These are phyloP conservation scores for Debaryomyces coudertii DNA, from an alignment of 1,139 yeast species.

Conservation along the genomic window DNA sequence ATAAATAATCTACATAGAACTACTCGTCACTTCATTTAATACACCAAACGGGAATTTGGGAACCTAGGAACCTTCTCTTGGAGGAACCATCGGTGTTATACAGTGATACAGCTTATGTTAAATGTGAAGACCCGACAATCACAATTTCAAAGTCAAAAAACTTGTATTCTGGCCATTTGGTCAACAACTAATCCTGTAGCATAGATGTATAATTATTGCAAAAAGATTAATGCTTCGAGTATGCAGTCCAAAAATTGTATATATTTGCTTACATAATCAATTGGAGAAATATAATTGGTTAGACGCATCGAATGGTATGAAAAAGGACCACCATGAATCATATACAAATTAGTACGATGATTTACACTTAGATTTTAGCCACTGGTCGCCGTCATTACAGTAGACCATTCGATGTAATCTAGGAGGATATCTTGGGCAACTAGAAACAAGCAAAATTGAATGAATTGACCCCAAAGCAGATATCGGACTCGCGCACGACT, in stretches of 20 bases:
- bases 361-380: neutral
- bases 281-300: conserved; percentile 14
- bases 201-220: neutral
- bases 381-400: neutral
- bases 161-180: neutral
- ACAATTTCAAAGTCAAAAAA: neutral
- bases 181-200: neutral
- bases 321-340: neutral
- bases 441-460: neutral
- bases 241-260: neutral
- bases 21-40: too few species aligned
- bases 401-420: neutral
- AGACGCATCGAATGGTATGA: neutral
- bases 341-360: neutral
- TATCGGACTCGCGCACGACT: conserved; percentile 15
- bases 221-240: neutral
- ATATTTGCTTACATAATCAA: conserved; percentile 13
- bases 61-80: too few species aligned
- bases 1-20: too few species aligned
- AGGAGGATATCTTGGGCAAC: neutral
- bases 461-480: neutral
- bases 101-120: too few species aligned
- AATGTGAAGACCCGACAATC: too few species aligned
- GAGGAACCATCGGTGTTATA: too few species aligned
- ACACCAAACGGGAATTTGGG: too few species aligned